phyloP scores from a whole-genome alignment of 345 rosid genomes.

The Eucalyptus pumila region DNA sequence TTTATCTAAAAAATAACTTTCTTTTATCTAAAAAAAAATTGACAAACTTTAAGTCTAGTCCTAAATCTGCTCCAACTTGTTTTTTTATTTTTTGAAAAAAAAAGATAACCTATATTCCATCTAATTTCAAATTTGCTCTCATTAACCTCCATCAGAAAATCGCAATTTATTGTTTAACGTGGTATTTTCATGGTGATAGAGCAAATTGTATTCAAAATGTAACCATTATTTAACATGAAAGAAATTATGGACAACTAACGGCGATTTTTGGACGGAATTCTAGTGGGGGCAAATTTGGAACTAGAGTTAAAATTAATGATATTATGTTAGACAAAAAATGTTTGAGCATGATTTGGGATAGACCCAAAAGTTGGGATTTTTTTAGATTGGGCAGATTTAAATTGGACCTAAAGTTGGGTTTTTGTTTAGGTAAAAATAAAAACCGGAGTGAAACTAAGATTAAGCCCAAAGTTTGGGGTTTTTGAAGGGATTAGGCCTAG shows the following conservation, averaged over 20 bases:
- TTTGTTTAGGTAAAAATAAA: neutral
- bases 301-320: neutral
- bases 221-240: neutral
- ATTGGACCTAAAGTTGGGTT: neutral
- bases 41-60: neutral
- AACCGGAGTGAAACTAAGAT: fast-evolving
- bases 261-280: neutral
- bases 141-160: fast-evolving
- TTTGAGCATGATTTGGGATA: neutral
- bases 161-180: neutral
- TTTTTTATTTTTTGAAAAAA: neutral
- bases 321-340: neutral
- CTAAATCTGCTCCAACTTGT: fast-evolving
- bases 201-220: neutral
- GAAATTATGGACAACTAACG: fast-evolving
- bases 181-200: neutral
- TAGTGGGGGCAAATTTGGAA: neutral
- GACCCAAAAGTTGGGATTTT: neutral
- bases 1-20: neutral
- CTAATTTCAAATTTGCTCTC: neutral
- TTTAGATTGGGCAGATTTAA: neutral
- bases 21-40: neutral
- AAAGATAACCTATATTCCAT: neutral
- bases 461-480: neutral
- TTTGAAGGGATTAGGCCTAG: neutral